Evolutionary conservation across 768 basidiomycete species (phyloP).

Genomic region (Mycena sanguinolenta): DNA sequence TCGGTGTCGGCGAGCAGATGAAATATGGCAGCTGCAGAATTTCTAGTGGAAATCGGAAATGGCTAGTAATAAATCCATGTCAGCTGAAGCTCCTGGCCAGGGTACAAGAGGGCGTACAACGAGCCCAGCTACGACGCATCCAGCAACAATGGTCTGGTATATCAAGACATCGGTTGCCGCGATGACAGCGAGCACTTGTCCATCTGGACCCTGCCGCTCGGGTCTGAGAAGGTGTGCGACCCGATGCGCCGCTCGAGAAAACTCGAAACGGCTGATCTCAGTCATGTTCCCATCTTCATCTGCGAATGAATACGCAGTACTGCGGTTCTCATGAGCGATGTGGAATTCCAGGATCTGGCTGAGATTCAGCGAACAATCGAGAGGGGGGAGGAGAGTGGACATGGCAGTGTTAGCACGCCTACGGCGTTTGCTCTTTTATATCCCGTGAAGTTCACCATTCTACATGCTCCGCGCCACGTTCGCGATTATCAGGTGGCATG

Average conservation of each 20-base stretch:
- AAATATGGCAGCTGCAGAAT: slow-evolving; percentile 51
- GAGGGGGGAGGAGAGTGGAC: slow-evolving; percentile 20
- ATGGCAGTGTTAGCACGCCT: slow-evolving; percentile 7
- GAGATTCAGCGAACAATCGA: slow-evolving; percentile 31
- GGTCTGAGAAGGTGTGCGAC: slow-evolving; percentile 56
- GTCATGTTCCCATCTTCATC: slow-evolving; percentile 39
- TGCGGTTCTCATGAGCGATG: slow-evolving; percentile 10
- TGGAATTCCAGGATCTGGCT: slow-evolving; percentile 24
- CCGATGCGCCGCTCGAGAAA: slow-evolving; percentile 59
- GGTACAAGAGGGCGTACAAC: slow-evolving; percentile 42
- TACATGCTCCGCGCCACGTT: too few relatives aligned
- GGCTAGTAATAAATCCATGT: slow-evolving; percentile 44
- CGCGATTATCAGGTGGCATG: too few relatives aligned
- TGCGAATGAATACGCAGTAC: slow-evolving; percentile 40
- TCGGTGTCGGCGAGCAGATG: slow-evolving; percentile 53
- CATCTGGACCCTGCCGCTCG: slow-evolving; percentile 45
- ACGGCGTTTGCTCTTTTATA: background rate
- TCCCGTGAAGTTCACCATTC: background rate
- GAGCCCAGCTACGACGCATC: slow-evolving; percentile 53
- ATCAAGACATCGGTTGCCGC: slow-evolving; percentile 49
- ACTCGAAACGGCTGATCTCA: slow-evolving; percentile 56
- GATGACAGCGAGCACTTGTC: slow-evolving; percentile 52
- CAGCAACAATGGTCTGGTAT: slow-evolving; percentile 57
- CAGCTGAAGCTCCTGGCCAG: background rate
- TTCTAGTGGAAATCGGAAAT: slow-evolving; percentile 56